A percentile compares a stretch with the other conserved stretches of the same genome.
Conservation (phyloP, 2,329 filamentous ascomycete species). For the Exophiala lecanii-corni region DNA sequence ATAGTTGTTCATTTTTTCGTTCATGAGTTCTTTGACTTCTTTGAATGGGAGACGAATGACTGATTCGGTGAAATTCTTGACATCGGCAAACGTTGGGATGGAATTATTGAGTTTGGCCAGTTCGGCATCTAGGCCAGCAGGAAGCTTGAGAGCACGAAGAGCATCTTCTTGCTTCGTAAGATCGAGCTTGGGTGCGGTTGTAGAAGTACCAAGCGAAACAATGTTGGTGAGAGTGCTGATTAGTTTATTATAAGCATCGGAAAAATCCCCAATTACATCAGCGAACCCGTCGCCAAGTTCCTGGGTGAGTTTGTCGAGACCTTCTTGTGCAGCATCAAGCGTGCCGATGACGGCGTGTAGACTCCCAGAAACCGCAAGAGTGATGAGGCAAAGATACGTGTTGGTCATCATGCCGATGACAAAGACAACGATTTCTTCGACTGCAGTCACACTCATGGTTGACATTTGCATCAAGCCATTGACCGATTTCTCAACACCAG, state of each 20-base stretch:
- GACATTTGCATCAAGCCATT: constrained; percentile 75
- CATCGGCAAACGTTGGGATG: constrained; percentile 76
- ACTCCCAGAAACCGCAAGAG: constrained; percentile 73
- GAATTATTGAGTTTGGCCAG: constrained; percentile 69
- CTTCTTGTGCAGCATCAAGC: constrained; percentile 56
- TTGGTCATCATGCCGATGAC: constrained; percentile 86
- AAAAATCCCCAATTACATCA: constrained; percentile 43
- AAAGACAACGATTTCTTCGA: constrained; percentile 86
- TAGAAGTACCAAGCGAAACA: constrained; percentile 36
- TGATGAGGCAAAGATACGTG: constrained; percentile 86
- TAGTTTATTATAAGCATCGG: constrained; percentile 51
- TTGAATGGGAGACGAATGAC: constrained; percentile 77
- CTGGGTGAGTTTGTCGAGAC: constrained; percentile 54
- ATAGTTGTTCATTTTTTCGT: constrained; percentile 66
- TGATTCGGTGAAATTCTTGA: constrained; percentile 73
- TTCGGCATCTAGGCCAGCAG: constrained; percentile 62
- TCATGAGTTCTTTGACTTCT: constrained; percentile 68
- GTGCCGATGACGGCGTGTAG: constrained; percentile 64
- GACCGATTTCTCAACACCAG: constrained; percentile 74
- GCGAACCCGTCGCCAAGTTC: constrained; percentile 44
- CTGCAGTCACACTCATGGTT: constrained; percentile 70
- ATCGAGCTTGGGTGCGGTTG: constrained; percentile 54
- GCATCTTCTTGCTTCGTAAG: constrained; percentile 60
- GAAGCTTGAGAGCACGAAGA: constrained; percentile 66
- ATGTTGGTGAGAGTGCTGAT: constrained; percentile 50